Evolutionary conservation across 1,139 yeast genomes (phyloP).

Genomic region (Kazachstania sp.): DNA sequence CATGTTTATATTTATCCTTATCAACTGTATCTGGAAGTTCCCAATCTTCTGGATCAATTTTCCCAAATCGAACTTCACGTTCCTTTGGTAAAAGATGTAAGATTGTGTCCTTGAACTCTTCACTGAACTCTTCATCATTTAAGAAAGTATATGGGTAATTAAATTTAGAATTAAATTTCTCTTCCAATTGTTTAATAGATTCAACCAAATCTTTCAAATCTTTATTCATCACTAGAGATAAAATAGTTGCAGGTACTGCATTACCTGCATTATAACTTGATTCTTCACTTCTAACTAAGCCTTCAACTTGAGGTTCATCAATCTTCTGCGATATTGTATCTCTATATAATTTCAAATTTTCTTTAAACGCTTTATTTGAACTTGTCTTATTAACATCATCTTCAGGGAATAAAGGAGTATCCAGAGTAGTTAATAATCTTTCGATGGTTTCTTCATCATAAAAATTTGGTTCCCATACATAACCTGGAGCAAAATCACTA

Average conservation of each 20-base stretch:
- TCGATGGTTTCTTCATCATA: conserved; percentile 3
- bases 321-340: conserved; percentile 32
- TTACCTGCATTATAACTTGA: conserved; percentile 7
- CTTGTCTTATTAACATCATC: conserved; percentile 3
- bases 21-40: conserved; percentile 49
- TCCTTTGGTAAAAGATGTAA: conserved; percentile 32
- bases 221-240: conserved; percentile 60
- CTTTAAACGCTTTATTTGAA: conserved; percentile 30
- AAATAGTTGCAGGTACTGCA: conserved; percentile 61
- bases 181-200: conserved; percentile 54
- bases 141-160: conserved; percentile 73
- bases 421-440: conserved; percentile 6
- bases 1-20: conserved; percentile 35
- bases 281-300: conserved; percentile 25
- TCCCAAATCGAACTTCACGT: conserved; percentile 51
- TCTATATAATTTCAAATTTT: conserved; percentile 34
- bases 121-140: conserved; percentile 60
- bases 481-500: neutral
- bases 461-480: neutral
- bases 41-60: conserved; percentile 51
- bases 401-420: conserved; percentile 10
- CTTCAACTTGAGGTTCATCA: conserved; percentile 42
- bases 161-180: conserved; percentile 57
- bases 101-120: conserved; percentile 43
- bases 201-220: conserved; percentile 44